Conservation (phyloP, 75 land plant genomes). For the Cunninghamia lanceolata region DNA sequence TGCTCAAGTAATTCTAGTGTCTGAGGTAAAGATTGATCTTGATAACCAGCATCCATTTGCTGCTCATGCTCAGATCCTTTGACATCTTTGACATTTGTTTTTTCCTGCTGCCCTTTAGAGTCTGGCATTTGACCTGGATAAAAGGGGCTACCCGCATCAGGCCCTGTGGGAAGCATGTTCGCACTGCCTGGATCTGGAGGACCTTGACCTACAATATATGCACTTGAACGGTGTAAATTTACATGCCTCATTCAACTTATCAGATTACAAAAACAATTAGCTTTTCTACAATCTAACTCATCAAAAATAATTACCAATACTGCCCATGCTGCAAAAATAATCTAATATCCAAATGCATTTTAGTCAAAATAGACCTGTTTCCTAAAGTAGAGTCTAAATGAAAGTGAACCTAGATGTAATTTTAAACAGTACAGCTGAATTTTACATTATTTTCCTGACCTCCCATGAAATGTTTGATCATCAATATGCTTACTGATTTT, state of each 20-base stretch:
- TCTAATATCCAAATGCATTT: neutral
- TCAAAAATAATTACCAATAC: neutral
- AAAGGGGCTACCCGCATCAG: slow-evolving; percentile 6
- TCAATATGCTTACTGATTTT: neutral
- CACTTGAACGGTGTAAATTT: neutral
- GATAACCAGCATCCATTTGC: slow-evolving; percentile 35
- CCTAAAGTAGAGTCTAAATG: neutral
- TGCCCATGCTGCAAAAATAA: neutral
- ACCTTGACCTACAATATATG: slow-evolving; percentile 1
- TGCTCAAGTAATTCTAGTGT: slow-evolving; percentile 64
- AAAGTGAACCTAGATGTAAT: neutral
- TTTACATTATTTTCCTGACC: neutral
- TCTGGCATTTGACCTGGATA: slow-evolving; percentile 39
- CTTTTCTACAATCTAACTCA: neutral
- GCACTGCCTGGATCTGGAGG: neutral
- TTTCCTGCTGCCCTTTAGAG: slow-evolving; percentile 23
- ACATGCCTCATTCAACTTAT: neutral
- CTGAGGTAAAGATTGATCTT: slow-evolving; percentile 24
- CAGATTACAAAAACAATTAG: neutral
- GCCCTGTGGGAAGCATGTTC: slow-evolving; percentile 3
- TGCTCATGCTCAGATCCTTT: slow-evolving; percentile 32
- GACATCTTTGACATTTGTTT: slow-evolving; percentile 16
- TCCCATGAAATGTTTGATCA: neutral
- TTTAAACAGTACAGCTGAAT: neutral
- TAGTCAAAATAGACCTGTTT: neutral